Evolutionary conservation across 805 yeast species (phyloP).

Genomic region (Komagataella pastoris): DNA sequence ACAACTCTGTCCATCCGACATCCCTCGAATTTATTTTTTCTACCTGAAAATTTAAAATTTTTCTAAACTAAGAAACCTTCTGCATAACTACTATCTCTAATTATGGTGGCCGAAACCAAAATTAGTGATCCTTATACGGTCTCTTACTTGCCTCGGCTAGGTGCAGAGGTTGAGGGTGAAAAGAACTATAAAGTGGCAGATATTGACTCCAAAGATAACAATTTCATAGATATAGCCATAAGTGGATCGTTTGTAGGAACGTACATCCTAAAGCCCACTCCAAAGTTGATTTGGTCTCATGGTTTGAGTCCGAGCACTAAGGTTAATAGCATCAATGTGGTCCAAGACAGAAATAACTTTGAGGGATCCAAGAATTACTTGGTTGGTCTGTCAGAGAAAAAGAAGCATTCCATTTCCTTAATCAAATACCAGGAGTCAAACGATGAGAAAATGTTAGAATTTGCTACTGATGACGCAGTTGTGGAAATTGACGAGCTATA

Average conservation of each 20-base stretch:
- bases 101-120: not conserved
- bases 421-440: slow-evolving; percentile 5
- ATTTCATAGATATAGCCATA: slow-evolving; percentile 34
- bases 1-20: not conserved
- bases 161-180: slow-evolving; percentile 9
- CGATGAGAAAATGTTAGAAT: not conserved
- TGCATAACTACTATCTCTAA: not conserved
- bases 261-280: slow-evolving; percentile 39
- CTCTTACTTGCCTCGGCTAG: slow-evolving; percentile 17
- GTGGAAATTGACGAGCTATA: not conserved
- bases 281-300: slow-evolving; percentile 42
- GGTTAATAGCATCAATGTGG: slow-evolving; percentile 25
- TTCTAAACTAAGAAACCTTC: not conserved
- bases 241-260: slow-evolving; percentile 39
- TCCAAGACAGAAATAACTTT: slow-evolving; percentile 2
- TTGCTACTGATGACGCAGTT: not conserved
- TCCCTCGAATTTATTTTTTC: not conserved
- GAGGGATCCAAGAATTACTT: slow-evolving; percentile 15
- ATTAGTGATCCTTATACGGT: slow-evolving; percentile 16
- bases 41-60: not conserved
- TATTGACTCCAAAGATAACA: slow-evolving; percentile 15
- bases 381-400: slow-evolving; percentile 21
- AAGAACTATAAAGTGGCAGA: slow-evolving; percentile 14
- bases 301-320: slow-evolving; percentile 34
- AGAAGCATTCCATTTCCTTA: slow-evolving; percentile 15